Evolutionary conservation across 2,329 filamentous ascomycete species (phyloP), one percentile per base, ranked within the genome.

Genomic region (Teratosphaeria zuluensis): DNA sequence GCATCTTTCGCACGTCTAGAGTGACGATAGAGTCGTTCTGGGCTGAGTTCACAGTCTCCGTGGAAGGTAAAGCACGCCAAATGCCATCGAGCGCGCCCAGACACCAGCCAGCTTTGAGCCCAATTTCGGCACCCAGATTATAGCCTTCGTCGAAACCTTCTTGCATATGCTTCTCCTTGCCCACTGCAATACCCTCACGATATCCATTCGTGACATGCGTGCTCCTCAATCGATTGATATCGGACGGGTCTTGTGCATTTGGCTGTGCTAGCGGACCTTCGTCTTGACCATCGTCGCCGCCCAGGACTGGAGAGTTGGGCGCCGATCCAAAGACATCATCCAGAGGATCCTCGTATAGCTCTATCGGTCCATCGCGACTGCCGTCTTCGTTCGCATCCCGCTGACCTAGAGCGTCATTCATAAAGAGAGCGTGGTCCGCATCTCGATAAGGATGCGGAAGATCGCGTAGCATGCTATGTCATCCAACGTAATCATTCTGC

Each of bases 131-230:
- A 12, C 94, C 94, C 0, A 97, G 79, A 14, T 84, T 80, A 71
- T 91, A 97, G 0, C 92, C 92, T 63, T 92, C 89, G 71, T 99
- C 94, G 69, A 99, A 97, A 0, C 92, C 92, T 14, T 80, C 80
- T 74, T 99, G 94, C 30, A 96, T 84, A 67, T 85, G 87, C 54
- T 80, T 76, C 30, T 83, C 82, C 72, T 97, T 97, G 33, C 88
- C 88, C 2, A 77, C 78, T 0, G 87, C 81, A 56, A 97, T 82
- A 52, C 92, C 94, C 68, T 96, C 92, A 60, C 92, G 87, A 75
- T 97, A 97, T 21, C 94, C 94, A 46, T 89, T 86, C 7, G 89
- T 96, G 56, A 84, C 82, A 72, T 96, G 90, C 58, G 88, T 85
- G 51, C 84, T 81, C 66, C 88, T 85, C 16, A 96, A 81, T 28